Percentiles rank a stretch among this genome's conserved stretches.
phyloP scores from a whole-genome alignment of 371 early-diverging fungal genomes.

The Saksenaea vasiformis region DNA sequence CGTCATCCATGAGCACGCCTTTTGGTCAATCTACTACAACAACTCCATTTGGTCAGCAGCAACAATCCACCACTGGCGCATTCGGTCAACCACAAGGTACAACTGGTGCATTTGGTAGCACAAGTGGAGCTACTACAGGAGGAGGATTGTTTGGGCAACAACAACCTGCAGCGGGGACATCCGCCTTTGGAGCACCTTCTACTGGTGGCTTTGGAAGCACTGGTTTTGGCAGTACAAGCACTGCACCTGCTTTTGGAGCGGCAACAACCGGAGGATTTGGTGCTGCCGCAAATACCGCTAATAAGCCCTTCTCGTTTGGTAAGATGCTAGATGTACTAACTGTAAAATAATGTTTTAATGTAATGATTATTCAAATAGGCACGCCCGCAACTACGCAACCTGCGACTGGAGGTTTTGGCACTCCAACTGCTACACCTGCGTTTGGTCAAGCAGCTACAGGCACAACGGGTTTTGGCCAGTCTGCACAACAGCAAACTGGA shows the following conservation, averaged over 20 bases:
- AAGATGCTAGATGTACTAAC: background rate
- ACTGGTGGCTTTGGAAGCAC: slow-evolving; percentile 26
- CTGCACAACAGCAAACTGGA: slow-evolving; percentile 20
- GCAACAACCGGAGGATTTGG: slow-evolving; percentile 18
- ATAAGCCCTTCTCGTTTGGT: background rate
- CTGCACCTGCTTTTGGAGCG: slow-evolving; percentile 39
- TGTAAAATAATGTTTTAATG: background rate
- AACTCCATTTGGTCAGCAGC: background rate
- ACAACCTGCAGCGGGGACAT: slow-evolving; percentile 15
- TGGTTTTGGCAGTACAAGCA: slow-evolving; percentile 12
- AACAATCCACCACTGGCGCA: slow-evolving; percentile 28
- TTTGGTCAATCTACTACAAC: slow-evolving; percentile 35
- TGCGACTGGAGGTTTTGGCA: slow-evolving; percentile 27
- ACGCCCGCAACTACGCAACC: slow-evolving; percentile 5
- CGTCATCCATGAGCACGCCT: slow-evolving; percentile 28
- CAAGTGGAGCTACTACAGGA: too few relatives aligned
- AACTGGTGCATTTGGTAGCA: slow-evolving; percentile 29
- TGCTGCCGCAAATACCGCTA: background rate
- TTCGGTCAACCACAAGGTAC: slow-evolving; percentile 36
- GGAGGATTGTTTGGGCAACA: slow-evolving; percentile 22
- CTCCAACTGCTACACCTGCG: slow-evolving; percentile 25
- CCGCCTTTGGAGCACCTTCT: slow-evolving; percentile 30
- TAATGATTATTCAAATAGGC: background rate
- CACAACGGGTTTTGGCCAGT: slow-evolving; percentile 28
- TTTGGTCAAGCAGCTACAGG: slow-evolving; percentile 33